A percentile compares a stretch with the other conserved stretches of the same genome.
These are phyloP conservation scores for Arthrobotrys entomopaga DNA, from an alignment of 2,329 filamentous ascomycete species.

Conservation along the genomic window DNA sequence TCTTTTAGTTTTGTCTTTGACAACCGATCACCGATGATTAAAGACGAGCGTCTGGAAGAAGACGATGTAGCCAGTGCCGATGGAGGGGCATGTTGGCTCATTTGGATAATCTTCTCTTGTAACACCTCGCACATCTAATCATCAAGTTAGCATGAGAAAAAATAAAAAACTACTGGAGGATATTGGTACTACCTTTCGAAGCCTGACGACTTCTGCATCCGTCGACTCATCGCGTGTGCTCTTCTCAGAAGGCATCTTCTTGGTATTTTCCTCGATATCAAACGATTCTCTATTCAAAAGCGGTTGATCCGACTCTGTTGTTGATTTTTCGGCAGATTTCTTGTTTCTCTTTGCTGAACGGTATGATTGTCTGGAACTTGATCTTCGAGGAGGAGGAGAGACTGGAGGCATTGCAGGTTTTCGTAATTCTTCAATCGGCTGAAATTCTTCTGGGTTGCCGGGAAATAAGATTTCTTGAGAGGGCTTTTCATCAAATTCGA, in stretches of 20 bases:
- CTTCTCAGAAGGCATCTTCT: conserved; percentile 46
- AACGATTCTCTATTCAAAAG: conserved; percentile 43
- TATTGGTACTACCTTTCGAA: conserved; percentile 46
- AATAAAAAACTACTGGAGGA: not conserved
- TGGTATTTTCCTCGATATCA: conserved; percentile 36
- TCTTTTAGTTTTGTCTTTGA: conserved; percentile 47
- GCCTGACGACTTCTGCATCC: conserved; percentile 45
- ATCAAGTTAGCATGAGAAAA: conserved; percentile 2
- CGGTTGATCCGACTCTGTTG: conserved; percentile 36
- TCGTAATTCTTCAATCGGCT: conserved; percentile 38
- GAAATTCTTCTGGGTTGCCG: conserved; percentile 52
- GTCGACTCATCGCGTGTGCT: conserved; percentile 28
- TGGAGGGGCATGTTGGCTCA: conserved; percentile 50
- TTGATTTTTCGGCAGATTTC: conserved; percentile 16
- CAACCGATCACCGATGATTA: conserved; percentile 46
- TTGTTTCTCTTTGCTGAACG: conserved; percentile 37
- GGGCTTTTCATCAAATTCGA: conserved; percentile 40
- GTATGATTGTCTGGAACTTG: conserved; percentile 43
- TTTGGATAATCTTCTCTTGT: conserved; percentile 53
- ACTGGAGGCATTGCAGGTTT: conserved; percentile 29
- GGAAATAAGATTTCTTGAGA: conserved; percentile 54
- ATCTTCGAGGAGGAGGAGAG: conserved; percentile 51
- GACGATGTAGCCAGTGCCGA: conserved; percentile 20
- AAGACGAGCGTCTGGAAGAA: conserved; percentile 41
- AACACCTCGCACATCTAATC: conserved; percentile 52